A percentile compares a stretch with the other conserved stretches of the same genome.
These are phyloP conservation scores for Metarhizium sp. DNA, from an alignment of 2,329 filamentous ascomycete genomes.

Conservation along the genomic window DNA sequence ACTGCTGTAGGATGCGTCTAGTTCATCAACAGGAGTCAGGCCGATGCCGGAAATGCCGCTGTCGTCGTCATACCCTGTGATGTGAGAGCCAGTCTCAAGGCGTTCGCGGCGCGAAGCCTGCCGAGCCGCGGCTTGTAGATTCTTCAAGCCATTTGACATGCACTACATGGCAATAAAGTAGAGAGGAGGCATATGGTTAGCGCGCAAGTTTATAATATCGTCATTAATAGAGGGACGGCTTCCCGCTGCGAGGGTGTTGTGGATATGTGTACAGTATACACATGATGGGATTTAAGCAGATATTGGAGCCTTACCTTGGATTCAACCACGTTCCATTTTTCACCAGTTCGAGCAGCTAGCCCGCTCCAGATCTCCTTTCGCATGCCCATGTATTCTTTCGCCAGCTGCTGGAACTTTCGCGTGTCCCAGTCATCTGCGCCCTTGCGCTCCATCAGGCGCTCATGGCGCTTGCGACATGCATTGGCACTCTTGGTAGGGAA, in stretches of 20 bases:
- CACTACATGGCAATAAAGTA: conserved; percentile 41
- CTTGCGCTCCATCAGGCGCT: conserved; percentile 69
- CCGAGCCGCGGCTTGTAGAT: conserved; percentile 61
- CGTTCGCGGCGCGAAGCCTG: conserved; percentile 57
- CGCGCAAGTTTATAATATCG: no score
- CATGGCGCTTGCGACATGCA: conserved; percentile 82
- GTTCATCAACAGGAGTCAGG: conserved; percentile 49
- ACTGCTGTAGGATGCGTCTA: conserved; percentile 48
- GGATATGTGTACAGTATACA: no score
- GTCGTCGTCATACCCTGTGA: conserved; percentile 54
- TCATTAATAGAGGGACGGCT: no score
- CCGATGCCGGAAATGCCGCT: conserved; percentile 57
- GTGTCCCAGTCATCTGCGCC: conserved; percentile 72
- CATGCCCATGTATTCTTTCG: conserved; percentile 69
- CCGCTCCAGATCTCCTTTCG: conserved; percentile 74
- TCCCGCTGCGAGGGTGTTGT: no score
- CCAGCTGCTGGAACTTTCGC: conserved; percentile 63
- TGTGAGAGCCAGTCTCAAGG: conserved; percentile 32
- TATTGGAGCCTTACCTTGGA: conserved; percentile 37
- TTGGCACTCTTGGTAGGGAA: conserved; percentile 74
- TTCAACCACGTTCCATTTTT: conserved; percentile 69
- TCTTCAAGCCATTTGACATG: conserved; percentile 77
- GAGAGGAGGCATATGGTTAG: not conserved
- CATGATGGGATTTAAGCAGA: no score
- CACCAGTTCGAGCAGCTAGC: conserved; percentile 64